Base-by-base conservation (phyloP, 2,329 filamentous ascomycete species). In the Aureobasidium sp. region DNA sequence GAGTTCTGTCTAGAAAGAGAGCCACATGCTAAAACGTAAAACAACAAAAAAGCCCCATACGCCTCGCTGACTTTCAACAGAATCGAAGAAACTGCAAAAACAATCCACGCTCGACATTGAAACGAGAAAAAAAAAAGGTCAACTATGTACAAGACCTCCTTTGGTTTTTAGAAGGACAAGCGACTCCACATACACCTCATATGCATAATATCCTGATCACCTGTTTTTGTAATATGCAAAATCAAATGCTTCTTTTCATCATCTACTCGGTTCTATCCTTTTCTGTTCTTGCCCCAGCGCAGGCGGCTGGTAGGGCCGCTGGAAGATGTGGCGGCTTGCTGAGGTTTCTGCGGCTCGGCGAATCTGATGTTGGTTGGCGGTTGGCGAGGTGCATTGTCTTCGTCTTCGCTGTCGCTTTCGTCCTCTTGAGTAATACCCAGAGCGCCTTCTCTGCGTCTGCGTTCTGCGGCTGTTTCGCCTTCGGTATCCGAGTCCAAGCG, bases 391-490 rank as follows among this genome's bases (percentile, higher is more conserved):
- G 47, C 52, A 25, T 64, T 64, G 12, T 66, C 66, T 63, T 85
- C 84, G 27, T 86, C 85, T 37, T 86, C 81, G 62, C 79, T 83
- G 61, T 80, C 79, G 49, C 78, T 80, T 20, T 77, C 77, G 0
- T 72, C 73, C 20, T 29, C 51, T 8, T 65, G 53, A 8, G 76
- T 75, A 64, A 88, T 78, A 11, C 89, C 88, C 1, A 93, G 76
- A 1, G 89, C 90, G 1, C 88, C 88, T 68, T 91, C 85, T 68
- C 90, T 83, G 59, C 90, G 80, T 44, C 88, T 82, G 62, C 87
- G 80, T 73, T 93, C 90, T 0, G 89, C 89, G 0, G 88, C 86
- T 0, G 88, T 91, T 74, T 92, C 89, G 37, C 76, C 79, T 37
- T 78, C 78, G 1, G 57, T 64, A 27, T 81, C 79, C 63, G 71